Conservation (phyloP, 202 grass and related monocot species). For the Hordeum pubiflorum region DNA sequence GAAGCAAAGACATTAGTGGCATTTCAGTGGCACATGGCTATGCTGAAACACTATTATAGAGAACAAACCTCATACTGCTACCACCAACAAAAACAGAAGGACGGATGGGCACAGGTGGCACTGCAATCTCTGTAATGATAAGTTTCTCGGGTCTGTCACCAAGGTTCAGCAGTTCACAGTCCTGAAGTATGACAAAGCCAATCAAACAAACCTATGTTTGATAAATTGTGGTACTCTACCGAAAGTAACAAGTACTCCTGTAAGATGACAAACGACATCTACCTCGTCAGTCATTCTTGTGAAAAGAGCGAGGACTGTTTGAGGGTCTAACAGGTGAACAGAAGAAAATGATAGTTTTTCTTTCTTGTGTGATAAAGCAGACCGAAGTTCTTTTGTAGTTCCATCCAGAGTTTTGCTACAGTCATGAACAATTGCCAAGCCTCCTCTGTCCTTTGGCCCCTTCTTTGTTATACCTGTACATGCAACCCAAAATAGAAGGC, state of each 20-base stretch:
- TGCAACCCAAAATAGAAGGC: too few relatives aligned
- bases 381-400: slow-evolving; percentile 46
- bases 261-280: slow-evolving; percentile 5
- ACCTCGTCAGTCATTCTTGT: slow-evolving; percentile 83
- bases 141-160: slow-evolving; percentile 84
- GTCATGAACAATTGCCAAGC: slow-evolving; percentile 67
- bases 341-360: slow-evolving; percentile 46
- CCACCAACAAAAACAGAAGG: slow-evolving; percentile 65
- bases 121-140: slow-evolving; percentile 76
- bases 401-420: slow-evolving; percentile 62
- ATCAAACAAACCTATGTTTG: slow-evolving; percentile 1
- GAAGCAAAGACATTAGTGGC: slow-evolving; percentile 17
- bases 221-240: neutral
- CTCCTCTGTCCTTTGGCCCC: slow-evolving; percentile 38
- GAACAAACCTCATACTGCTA: slow-evolving; percentile 53
- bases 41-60: too few relatives aligned
- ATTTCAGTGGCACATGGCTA: too few relatives aligned
- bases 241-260: slow-evolving; percentile 17
- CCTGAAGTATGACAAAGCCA: too few relatives aligned
- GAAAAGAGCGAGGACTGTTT: slow-evolving; percentile 58
- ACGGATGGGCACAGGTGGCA: slow-evolving; percentile 76
- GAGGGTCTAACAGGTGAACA: slow-evolving; percentile 44
- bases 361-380: slow-evolving; percentile 59
- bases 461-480: slow-evolving; percentile 83
- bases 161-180: slow-evolving; percentile 96